These are phyloP conservation scores for Adiantum capillusveneris DNA, from an alignment of 75 land plant species.

Conservation along the genomic window DNA sequence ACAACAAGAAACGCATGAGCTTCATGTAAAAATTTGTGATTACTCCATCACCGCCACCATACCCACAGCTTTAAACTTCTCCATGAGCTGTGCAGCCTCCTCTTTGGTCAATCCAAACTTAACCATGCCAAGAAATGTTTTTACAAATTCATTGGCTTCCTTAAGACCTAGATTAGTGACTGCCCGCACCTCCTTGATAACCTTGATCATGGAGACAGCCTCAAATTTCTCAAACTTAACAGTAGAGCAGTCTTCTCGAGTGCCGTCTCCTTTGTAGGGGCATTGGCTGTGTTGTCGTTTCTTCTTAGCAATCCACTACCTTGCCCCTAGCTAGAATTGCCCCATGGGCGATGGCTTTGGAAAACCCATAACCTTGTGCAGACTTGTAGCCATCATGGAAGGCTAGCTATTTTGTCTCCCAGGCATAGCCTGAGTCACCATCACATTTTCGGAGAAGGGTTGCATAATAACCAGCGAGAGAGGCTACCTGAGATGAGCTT, in stretches of 20 bases:
- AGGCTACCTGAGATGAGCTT: too few relatives aligned
- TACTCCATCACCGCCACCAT: too few relatives aligned
- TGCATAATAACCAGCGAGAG: too few relatives aligned
- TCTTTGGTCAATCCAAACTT: slow-evolving; percentile 72
- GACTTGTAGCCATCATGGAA: slow-evolving; percentile 49
- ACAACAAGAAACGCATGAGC: too few relatives aligned
- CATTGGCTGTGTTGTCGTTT: slow-evolving; percentile 15
- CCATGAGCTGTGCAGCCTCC: slow-evolving; percentile 54
- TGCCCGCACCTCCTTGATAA: slow-evolving; percentile 80
- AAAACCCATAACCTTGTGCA: slow-evolving; percentile 50
- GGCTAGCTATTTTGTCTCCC: slow-evolving; percentile 58
- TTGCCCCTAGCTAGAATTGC: not conserved
- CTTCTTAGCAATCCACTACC: slow-evolving; percentile 6
- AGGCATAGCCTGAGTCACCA: too few relatives aligned
- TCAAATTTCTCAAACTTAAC: slow-evolving; percentile 75
- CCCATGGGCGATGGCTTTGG: slow-evolving; percentile 25
- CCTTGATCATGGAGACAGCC: slow-evolving; percentile 67
- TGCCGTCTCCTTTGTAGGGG: slow-evolving; percentile 21
- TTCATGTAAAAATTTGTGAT: too few relatives aligned
- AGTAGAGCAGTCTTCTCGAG: slow-evolving; percentile 76
- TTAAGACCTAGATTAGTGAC: slow-evolving; percentile 77
- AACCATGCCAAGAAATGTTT: slow-evolving; percentile 56
- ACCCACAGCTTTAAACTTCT: slow-evolving; percentile 57
- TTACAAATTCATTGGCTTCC: slow-evolving; percentile 88
- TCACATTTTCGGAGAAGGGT: slow-evolving; percentile 65